Conservation (phyloP, 108 stramenopile genomes). For the Aurantiochytrium sp. region DNA sequence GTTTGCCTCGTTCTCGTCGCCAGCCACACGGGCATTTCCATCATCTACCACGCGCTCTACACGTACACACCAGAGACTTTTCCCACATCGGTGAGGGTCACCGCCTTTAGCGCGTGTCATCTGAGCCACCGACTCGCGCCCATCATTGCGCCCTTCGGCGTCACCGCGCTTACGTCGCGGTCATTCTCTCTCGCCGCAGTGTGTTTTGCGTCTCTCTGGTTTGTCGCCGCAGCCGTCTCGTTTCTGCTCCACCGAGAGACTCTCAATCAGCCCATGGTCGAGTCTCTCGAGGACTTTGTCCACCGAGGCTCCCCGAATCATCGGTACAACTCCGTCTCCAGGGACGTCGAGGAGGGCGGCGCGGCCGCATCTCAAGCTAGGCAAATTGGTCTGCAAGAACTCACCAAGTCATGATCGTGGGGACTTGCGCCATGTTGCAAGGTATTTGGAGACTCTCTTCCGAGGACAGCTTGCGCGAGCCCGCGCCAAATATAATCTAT, state of each 20-base stretch:
- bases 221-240: not conserved
- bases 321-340: too few species aligned
- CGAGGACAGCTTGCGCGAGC: too few species aligned
- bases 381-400: too few species aligned
- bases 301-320: too few species aligned
- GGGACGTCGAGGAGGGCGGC: too few species aligned
- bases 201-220: not conserved
- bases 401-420: too few species aligned
- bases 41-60: constrained; percentile 10
- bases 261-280: constrained; percentile 10
- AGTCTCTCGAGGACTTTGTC: not conserved
- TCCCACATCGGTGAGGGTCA: not conserved
- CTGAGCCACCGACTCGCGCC: constrained; percentile 9
- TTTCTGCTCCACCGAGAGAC: not conserved
- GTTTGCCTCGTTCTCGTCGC: not conserved
- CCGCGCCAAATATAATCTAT: too few species aligned
- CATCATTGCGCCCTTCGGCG: not conserved
- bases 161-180: not conserved
- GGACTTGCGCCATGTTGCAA: too few species aligned
- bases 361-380: too few species aligned
- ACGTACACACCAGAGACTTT: constrained; percentile 24
- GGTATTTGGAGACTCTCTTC: too few species aligned
- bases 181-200: not conserved
- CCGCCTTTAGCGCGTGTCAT: constrained; percentile 1
- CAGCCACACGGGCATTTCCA: not conserved